Percentiles rank a stretch among this genome's conserved stretches.
These are phyloP conservation scores for Beauveria sp. DNA, from an alignment of 2,329 filamentous ascomycete species.

Conservation along the genomic window DNA sequence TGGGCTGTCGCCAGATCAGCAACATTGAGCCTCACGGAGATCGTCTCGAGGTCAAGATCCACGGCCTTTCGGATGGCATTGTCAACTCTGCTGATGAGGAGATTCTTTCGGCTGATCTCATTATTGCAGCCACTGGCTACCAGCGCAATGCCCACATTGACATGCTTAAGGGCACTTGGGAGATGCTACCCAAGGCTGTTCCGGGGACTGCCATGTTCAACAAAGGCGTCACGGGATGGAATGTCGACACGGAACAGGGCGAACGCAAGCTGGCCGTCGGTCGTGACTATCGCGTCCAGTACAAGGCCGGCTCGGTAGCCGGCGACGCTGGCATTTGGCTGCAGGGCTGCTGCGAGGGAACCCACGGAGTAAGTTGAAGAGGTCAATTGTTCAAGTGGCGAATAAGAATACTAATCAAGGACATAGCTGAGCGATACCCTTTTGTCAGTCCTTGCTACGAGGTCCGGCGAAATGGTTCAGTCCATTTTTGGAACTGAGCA, in stretches of 20 bases:
- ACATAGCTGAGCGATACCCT: slow-evolving; percentile 68
- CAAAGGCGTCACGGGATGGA: slow-evolving; percentile 33
- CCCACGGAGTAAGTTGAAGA: slow-evolving; percentile 68
- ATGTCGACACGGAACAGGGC: slow-evolving; percentile 29
- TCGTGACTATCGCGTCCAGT: slow-evolving; percentile 72
- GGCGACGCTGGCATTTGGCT: slow-evolving; percentile 75
- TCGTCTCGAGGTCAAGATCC: slow-evolving; percentile 52
- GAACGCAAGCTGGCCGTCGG: slow-evolving; percentile 54
- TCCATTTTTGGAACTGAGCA: slow-evolving; percentile 54
- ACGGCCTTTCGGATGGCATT: slow-evolving; percentile 33
- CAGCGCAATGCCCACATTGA: slow-evolving; percentile 67
- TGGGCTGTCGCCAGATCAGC: slow-evolving; percentile 59
- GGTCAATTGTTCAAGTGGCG: not conserved
- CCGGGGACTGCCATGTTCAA: slow-evolving; percentile 21
- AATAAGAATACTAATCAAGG: not conserved
- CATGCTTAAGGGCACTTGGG: slow-evolving; percentile 60
- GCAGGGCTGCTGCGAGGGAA: slow-evolving; percentile 88
- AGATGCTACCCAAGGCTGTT: slow-evolving; percentile 53
- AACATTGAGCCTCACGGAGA: slow-evolving; percentile 46
- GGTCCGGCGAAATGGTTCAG: slow-evolving; percentile 70
- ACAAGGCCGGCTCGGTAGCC: slow-evolving; percentile 61
- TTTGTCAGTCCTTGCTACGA: slow-evolving; percentile 66
- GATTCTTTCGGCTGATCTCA: slow-evolving; percentile 64
- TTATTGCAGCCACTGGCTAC: slow-evolving; percentile 87
- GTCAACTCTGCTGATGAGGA: slow-evolving; percentile 40